Conservation (phyloP, 768 basidiomycete genomes). For the Tricholoma hemisulphureum region DNA sequence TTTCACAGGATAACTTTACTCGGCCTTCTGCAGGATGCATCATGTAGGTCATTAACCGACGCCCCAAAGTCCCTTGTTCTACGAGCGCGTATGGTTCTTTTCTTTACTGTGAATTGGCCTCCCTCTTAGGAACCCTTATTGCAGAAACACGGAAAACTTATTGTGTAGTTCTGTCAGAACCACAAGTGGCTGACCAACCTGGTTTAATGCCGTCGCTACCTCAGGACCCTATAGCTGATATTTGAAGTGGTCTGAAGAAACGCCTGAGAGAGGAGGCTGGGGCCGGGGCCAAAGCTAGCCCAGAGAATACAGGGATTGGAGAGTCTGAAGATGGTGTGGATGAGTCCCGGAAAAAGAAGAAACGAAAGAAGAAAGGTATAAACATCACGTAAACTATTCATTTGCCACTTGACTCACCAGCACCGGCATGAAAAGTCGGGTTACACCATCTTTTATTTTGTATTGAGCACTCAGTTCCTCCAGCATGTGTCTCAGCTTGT, state of each 20-base stretch:
- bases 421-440: no score
- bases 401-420: background rate
- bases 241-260: slow-evolving; percentile 12
- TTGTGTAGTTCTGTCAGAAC: slow-evolving; percentile 76
- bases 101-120: background rate
- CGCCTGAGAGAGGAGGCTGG: slow-evolving; percentile 19
- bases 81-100: slow-evolving; percentile 62
- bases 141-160: slow-evolving; percentile 81
- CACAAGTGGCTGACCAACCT: slow-evolving; percentile 20
- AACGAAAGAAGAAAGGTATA: slow-evolving; percentile 24
- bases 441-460: no score
- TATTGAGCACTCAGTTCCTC: no score
- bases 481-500: no score
- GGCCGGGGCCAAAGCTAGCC: slow-evolving; percentile 8
- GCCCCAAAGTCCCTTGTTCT: slow-evolving; percentile 65
- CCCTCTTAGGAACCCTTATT: background rate
- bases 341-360: slow-evolving; percentile 29
- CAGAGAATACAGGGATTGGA: background rate
- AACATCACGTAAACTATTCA: background rate
- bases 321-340: slow-evolving; percentile 2
- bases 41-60: slow-evolving; percentile 60
- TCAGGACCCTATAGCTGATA: background rate
- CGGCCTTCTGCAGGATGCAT: slow-evolving; percentile 64
- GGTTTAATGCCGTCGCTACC: background rate
- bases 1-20: slow-evolving; percentile 58